These are phyloP conservation scores for Trametes versicolor DNA, from an alignment of 1,284 basidiomycete genomes.

Conservation along the genomic window DNA sequence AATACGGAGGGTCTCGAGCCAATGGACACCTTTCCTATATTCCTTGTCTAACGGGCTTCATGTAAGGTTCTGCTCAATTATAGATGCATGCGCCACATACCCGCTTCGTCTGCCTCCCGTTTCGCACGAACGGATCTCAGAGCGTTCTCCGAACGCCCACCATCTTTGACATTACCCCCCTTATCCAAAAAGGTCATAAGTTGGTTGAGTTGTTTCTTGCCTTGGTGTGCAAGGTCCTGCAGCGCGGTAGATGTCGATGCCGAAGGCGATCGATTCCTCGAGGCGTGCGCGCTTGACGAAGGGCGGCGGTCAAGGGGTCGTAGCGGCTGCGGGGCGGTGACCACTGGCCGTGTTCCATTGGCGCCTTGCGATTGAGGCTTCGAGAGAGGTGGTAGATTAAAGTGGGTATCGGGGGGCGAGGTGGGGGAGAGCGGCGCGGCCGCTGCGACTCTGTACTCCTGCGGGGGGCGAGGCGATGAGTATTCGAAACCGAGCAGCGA, in stretches of 20 bases:
- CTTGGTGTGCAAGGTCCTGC: conserved; percentile 82
- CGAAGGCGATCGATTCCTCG: conserved; percentile 78
- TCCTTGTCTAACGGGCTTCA: conserved; percentile 76
- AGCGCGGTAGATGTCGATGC: conserved; percentile 64
- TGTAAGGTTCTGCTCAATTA: background rate
- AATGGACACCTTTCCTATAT: conserved; percentile 92
- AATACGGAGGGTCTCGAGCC: conserved; percentile 91
- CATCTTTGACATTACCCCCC: conserved; percentile 67
- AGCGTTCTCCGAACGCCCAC: conserved; percentile 68
- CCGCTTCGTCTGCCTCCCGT: conserved; percentile 92
- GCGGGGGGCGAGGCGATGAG: conserved; percentile 8
- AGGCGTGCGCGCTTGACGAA: conserved; percentile 63
- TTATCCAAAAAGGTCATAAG: conserved; percentile 83
- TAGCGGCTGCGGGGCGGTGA: conserved; percentile 75
- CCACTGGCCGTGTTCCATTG: conserved; percentile 51
- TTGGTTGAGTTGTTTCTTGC: conserved; percentile 82
- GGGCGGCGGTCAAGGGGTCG: conserved; percentile 77
- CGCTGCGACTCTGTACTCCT: conserved; percentile 72
- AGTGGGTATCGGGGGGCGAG: conserved; percentile 30
- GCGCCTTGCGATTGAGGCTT: conserved; percentile 46
- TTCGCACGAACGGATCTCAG: conserved; percentile 83
- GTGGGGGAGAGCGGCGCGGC: conserved; percentile 44
- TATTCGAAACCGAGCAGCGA: background rate
- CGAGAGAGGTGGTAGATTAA: conserved; percentile 45
- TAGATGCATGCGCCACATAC: conserved; percentile 51